phyloP scores from a whole-genome alignment of 1,284 basidiomycete genomes.

The Leccinum subrobustum region DNA sequence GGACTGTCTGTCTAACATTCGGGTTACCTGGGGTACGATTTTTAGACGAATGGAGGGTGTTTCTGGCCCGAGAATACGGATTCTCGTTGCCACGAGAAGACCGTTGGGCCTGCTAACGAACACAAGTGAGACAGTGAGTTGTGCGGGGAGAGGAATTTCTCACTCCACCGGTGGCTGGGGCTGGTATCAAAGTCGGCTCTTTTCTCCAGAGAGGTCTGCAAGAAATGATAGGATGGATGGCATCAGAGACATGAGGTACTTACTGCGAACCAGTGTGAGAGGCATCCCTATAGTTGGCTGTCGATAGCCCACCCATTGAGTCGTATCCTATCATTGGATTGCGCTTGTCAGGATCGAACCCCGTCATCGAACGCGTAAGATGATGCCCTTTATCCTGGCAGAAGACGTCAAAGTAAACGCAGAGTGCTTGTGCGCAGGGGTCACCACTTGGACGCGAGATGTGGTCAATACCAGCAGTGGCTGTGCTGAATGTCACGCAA shows the following conservation, averaged over 20 bases:
- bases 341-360: constrained; percentile 11
- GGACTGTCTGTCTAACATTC: constrained; percentile 22
- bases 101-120: constrained; percentile 12
- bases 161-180: constrained; percentile 19
- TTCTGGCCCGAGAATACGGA: constrained; percentile 17
- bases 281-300: constrained; percentile 32
- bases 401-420: constrained; percentile 4
- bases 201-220: constrained; percentile 22
- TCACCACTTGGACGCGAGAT: background rate
- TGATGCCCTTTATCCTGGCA: constrained; percentile 14
- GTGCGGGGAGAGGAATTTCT: constrained; percentile 8
- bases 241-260: constrained; percentile 7
- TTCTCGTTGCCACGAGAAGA: constrained; percentile 15
- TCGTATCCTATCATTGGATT: constrained; percentile 13
- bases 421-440: constrained; percentile 3
- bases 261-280: constrained; percentile 23
- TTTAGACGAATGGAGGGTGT: background rate
- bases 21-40: constrained; percentile 23
- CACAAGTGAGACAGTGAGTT: constrained; percentile 8
- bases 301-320: constrained; percentile 3
- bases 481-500: background rate
- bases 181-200: constrained; percentile 21
- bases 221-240: constrained; percentile 3
- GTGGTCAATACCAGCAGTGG: background rate
- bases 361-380: constrained; percentile 10